A percentile compares a stretch with the other conserved stretches of the same genome.
Conservation (phyloP, 805 yeast genomes). For the Suhomyces pyralidae region DNA sequence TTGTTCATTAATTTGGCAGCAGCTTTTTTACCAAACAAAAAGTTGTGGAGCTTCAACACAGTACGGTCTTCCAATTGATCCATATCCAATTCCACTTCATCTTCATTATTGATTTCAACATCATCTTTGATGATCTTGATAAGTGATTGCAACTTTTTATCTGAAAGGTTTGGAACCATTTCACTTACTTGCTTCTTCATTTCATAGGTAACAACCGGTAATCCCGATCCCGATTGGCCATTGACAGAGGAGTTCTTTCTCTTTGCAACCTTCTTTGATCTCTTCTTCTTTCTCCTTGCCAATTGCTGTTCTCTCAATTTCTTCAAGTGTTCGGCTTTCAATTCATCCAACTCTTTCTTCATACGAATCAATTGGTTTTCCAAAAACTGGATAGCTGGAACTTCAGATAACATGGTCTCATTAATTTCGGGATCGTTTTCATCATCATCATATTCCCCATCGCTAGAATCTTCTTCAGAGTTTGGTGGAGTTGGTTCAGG, state of each 20-base stretch:
- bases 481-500: conserved; percentile 66
- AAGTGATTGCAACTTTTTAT: conserved; percentile 78
- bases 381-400: conserved; percentile 85
- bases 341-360: conserved; percentile 77
- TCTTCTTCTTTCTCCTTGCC: conserved; percentile 45
- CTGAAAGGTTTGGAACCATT: conserved; percentile 71
- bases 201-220: conserved; percentile 72
- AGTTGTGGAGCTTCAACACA: conserved; percentile 76
- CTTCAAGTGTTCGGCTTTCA: conserved; percentile 75
- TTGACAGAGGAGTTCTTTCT: conserved; percentile 17
- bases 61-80: conserved; percentile 86
- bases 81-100: conserved; percentile 89
- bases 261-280: conserved; percentile 29
- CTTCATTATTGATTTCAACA: conserved; percentile 63
- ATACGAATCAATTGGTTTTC: conserved; percentile 84
- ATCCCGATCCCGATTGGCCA: conserved; percentile 18
- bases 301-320: conserved; percentile 62
- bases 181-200: conserved; percentile 95
- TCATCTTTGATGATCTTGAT: conserved; percentile 80
- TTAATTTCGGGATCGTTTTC: conserved; percentile 61
- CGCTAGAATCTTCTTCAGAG: conserved; percentile 35
- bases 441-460: conserved; percentile 36
- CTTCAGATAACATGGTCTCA: conserved; percentile 54
- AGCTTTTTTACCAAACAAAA: conserved; percentile 53
- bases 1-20: conserved; percentile 41